A percentile compares a stretch with the other conserved stretches of the same genome.
Evolutionary conservation across 495 filamentous ascomycete genomes (phyloP).

Genomic region (Neurospora sp.): DNA sequence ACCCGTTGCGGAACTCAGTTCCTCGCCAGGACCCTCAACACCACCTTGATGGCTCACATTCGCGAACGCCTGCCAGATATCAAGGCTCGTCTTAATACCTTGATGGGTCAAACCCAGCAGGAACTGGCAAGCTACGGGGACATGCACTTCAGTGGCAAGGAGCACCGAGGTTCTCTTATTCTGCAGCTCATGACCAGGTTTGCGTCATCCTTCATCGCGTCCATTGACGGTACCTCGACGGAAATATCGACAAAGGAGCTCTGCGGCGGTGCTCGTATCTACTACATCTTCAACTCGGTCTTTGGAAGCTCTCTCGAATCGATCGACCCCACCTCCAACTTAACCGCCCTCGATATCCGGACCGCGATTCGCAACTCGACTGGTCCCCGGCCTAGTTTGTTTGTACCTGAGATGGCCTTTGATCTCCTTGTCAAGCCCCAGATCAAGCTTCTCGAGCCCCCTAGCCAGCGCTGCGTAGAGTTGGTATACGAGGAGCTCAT

Average conservation of each 20-base stretch:
- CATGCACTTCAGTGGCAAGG: slow-evolving; percentile 95
- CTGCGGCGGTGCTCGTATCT: slow-evolving; percentile 92
- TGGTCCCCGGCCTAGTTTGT: slow-evolving; percentile 86
- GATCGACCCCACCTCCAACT: slow-evolving; percentile 89
- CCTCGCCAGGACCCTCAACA: slow-evolving; percentile 89
- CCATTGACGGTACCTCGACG: slow-evolving; percentile 95
- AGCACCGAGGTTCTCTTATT: slow-evolving; percentile 89
- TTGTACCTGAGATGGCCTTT: slow-evolving; percentile 95
- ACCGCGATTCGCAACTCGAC: slow-evolving; percentile 98
- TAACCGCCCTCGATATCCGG: slow-evolving; percentile 92
- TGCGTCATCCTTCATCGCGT: slow-evolving; percentile 94
- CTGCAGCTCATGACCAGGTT: slow-evolving; percentile 98
- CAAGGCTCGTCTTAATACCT: slow-evolving; percentile 90
- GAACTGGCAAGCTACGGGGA: slow-evolving; percentile 97
- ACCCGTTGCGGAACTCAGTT: slow-evolving; percentile 91
- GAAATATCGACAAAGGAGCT: slow-evolving; percentile 99
- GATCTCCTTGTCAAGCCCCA: slow-evolving; percentile 97
- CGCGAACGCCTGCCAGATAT: slow-evolving; percentile 94
- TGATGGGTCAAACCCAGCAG: slow-evolving; percentile 99
- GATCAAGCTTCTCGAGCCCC: slow-evolving; percentile 93
- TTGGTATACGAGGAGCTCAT: slow-evolving; percentile 98
- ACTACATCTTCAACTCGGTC: slow-evolving; percentile 99
- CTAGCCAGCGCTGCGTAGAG: slow-evolving; percentile 93
- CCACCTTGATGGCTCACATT: slow-evolving; percentile 92
- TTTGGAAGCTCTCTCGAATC: slow-evolving; percentile 95